Base-by-base conservation (phyloP, 768 basidiomycete species). In the Lactarius hengduanensis region DNA sequence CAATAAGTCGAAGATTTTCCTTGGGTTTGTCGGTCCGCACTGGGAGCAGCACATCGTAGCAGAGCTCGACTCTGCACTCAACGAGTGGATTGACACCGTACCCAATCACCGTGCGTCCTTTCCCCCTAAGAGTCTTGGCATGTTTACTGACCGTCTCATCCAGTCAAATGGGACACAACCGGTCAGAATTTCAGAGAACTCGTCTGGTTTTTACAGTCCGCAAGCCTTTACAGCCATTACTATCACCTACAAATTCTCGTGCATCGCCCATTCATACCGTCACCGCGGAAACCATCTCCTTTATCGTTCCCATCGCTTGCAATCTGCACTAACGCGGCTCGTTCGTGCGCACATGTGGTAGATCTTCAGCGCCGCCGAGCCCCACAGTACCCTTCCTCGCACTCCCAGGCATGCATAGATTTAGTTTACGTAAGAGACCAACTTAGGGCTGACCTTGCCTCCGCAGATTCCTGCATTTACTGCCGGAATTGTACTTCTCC, bases 1-100 rank as follows among this genome's bases (percentile, higher is more conserved):
- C 70, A 91, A 87, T 75, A 85, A 84, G 70, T 82, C 83, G 2
- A 84, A 84, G 71, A 78, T 86, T 9, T 75, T 86, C 6, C 77
- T 84, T 38, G 83, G 84, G 54, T 81, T 82, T 59, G 78, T 79
- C 22, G 79, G 86, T 62, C 78, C 67, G 67, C 76, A 86, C 62
- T 91, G 86, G 77, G 77, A 77, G 45, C 76, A 77, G 54, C 74
- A 75, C 36, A 77, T 80, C 30, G 80, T 83, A 9, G 79, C 81
- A 9, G 81, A 82, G 59, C 74, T 83, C 13, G 82, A 83, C 70
- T 79, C 79, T 18, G 75, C 77, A 2, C 72, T 83, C 28, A 82
- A 82, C 68, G 73, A 78, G 10, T 83, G 82, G 82, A 76, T 82
- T 5, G 80, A 81, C 57, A 69, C 73, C 2, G 75, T 82, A 2